These are phyloP conservation scores for Pogostemon cablin DNA, from an alignment of 257 asterid species.

Conservation along the genomic window DNA sequence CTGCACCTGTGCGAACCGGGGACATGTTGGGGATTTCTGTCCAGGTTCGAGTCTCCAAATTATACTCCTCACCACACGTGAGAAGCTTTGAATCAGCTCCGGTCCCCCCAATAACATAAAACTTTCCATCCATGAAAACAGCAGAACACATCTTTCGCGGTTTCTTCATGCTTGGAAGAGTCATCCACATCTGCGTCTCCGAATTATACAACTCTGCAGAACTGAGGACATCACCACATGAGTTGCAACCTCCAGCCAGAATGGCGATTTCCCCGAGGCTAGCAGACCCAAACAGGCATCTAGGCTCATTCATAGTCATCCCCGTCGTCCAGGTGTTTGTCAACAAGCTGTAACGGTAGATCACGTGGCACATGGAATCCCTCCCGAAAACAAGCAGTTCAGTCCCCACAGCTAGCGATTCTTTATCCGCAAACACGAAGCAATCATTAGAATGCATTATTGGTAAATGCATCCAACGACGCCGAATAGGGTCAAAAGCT, in stretches of 20 bases:
- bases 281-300: conserved; percentile 84
- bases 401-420: conserved; percentile 93
- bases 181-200: conserved; percentile 57
- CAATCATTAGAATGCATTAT: conserved; percentile 69
- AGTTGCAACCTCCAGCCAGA: conserved; percentile 82
- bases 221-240: conserved; percentile 53
- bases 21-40: conserved; percentile 67
- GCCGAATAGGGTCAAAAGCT: conserved; percentile 84
- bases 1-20: conserved; percentile 47
- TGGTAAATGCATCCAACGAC: conserved; percentile 92
- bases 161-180: conserved; percentile 71
- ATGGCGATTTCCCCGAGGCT: conserved; percentile 79
- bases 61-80: conserved; percentile 74
- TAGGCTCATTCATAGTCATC: conserved; percentile 74
- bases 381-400: conserved; percentile 94
- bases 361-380: conserved; percentile 68
- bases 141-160: conserved; percentile 81
- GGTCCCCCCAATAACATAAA: conserved; percentile 73
- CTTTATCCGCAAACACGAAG: conserved; percentile 80
- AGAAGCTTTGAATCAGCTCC: conserved; percentile 47
- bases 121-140: conserved; percentile 80
- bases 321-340: conserved; percentile 90
- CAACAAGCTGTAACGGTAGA: conserved; percentile 74
- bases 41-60: conserved; percentile 62
- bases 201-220: conserved; percentile 74